phyloP scores from a whole-genome alignment of 192 early-diverging fungal genomes.

The Coemansia guatemalensis region DNA sequence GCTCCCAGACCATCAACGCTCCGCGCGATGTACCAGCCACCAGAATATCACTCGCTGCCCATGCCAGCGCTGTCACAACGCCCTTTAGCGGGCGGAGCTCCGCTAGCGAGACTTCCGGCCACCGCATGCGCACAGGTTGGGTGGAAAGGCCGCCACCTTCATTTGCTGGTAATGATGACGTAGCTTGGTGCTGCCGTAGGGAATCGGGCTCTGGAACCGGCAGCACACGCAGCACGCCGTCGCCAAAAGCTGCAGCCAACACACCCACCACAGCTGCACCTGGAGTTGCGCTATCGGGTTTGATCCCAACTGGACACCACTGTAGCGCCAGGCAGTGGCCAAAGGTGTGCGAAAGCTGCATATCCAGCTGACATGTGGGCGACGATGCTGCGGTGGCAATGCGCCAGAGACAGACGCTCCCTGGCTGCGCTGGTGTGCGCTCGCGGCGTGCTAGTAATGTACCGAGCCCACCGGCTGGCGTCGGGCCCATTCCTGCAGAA shows the following conservation, averaged over 20 bases:
- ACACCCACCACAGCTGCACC: slow-evolving; percentile 10
- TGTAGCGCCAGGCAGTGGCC: slow-evolving; percentile 29
- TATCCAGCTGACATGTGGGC: slow-evolving; percentile 14
- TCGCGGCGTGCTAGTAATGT: slow-evolving; percentile 12
- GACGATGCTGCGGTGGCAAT: slow-evolving; percentile 1
- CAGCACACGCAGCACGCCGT: slow-evolving; percentile 35
- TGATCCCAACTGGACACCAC: slow-evolving; percentile 43
- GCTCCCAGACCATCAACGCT: slow-evolving; percentile 23
- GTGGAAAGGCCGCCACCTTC: not conserved
- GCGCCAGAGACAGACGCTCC: slow-evolving; percentile 40
- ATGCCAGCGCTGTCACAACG: slow-evolving; percentile 32
- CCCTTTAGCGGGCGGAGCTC: slow-evolving; percentile 28
- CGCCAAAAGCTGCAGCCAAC: slow-evolving; percentile 42
- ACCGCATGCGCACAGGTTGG: slow-evolving; percentile 20
- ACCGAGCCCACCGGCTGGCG: not conserved
- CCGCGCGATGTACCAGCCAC: slow-evolving; percentile 35
- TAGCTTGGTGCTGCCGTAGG: not conserved
- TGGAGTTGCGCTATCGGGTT: not conserved
- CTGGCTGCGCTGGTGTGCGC: slow-evolving; percentile 17
- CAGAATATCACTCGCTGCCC: slow-evolving; percentile 30
- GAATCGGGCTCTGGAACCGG: slow-evolving; percentile 24
- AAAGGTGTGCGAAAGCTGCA: slow-evolving; percentile 29
- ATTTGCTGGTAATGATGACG: not conserved
- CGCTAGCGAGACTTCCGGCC: slow-evolving; percentile 29
- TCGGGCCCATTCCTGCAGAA: slow-evolving; percentile 2